Percentiles rank a stretch among this genome's conserved stretches.
Conservation (phyloP, 2,329 filamentous ascomycete genomes). For the Tolypocladium ovalisporum region DNA sequence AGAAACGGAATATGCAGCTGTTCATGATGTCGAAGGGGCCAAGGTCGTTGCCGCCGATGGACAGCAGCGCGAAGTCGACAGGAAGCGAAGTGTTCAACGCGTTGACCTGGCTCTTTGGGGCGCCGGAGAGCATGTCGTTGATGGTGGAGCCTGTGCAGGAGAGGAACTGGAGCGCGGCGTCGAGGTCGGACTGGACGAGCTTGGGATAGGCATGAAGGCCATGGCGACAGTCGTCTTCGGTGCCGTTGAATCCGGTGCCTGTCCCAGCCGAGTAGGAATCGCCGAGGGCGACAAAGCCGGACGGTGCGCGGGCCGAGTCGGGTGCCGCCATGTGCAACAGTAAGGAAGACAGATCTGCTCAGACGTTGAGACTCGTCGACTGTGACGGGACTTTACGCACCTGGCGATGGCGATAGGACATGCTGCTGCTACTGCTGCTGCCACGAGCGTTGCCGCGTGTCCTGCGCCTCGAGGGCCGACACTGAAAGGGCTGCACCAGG, state of each 20-base stretch:
- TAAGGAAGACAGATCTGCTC: not conserved
- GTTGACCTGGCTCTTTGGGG: conserved; percentile 29
- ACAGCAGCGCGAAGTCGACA: conserved; percentile 32
- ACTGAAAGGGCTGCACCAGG: not conserved
- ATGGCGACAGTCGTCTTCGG: conserved; percentile 29
- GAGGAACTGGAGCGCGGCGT: conserved; percentile 28
- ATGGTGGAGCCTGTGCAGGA: conserved; percentile 36
- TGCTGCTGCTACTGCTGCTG: not conserved
- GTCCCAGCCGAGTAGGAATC: conserved; percentile 39
- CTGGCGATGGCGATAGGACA: not conserved
- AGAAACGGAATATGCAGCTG: conserved; percentile 38
- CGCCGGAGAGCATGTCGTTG: conserved; percentile 24
- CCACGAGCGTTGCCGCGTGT: not conserved
- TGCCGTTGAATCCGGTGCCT: conserved; percentile 29
- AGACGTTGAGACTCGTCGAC: not conserved
- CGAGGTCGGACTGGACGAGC: conserved; percentile 28
- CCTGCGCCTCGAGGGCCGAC: not conserved
- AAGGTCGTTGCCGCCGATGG: conserved; percentile 37
- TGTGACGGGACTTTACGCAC: not conserved
- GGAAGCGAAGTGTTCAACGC: conserved; percentile 24
- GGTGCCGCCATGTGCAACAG: not conserved
- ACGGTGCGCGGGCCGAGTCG: conserved; percentile 4
- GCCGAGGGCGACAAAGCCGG: conserved; percentile 29
- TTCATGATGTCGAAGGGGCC: conserved; percentile 40
- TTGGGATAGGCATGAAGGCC: conserved; percentile 29